Evolutionary conservation across 164 flowering plant species (phyloP), one percentile per base, ranked within the genome.

Genomic region (Aristolochia fimbriata): DNA sequence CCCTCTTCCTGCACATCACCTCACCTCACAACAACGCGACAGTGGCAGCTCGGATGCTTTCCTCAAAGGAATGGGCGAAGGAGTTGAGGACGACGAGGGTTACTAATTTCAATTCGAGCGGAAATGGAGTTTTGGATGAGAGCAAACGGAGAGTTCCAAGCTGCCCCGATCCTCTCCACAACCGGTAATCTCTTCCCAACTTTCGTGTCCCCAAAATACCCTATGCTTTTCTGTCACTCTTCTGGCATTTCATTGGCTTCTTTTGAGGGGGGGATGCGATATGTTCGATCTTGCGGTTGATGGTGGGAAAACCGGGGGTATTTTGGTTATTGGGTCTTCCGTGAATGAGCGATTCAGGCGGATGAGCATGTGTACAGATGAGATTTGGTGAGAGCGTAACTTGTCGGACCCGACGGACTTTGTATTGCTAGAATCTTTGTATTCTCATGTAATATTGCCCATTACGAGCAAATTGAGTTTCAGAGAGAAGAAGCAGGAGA

Each of bases 81-180:
- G 51, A 58, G 58, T 54, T 27, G 25, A 46, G 45, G 51, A 50
- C 54, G 43, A 59, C 19, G 8, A 45, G 47, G 21, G 14, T 47
- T 48, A 9, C 68, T 51, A n/a, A n/a, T n/a, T 45, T 7, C n/a
- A 59, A 65, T 59, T 59, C 53, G 41, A 65, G 41, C 9, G 47
- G 27, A 20, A 52, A 22, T 22, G 49, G 37, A 58, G 67, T n/a
- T 23, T 57, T 58, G 17, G 6, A 23, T 22, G 57, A 58, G n/a
- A 58, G 61, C 67, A 58, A 64, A 58, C 53, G 67, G 10, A 64
- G 61, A 51, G 62, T 64, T 0, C 67, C 67, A 21, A 64, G 57
- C 51, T 64, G 62, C 62, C 67, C 67, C 7, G 67, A 64, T 51
- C 67, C 67, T 48, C 67, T 64, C 22, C 67, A 64, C 37, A 64